These are phyloP conservation scores for Gossypium anomalum DNA, from an alignment of 345 rosid genomes.

Conservation along the genomic window DNA sequence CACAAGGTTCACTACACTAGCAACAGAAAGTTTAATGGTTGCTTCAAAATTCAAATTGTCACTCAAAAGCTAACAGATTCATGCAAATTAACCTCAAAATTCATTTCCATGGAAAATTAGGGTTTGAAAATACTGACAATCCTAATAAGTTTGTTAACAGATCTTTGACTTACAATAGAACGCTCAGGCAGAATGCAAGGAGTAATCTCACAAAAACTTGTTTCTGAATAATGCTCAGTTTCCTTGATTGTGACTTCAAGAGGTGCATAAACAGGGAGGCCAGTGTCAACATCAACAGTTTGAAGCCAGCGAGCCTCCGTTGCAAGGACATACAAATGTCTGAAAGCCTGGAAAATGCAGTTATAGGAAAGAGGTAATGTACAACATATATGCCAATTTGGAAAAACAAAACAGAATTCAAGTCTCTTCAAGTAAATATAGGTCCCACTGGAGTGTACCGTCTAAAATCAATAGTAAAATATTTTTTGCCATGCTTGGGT, in stretches of 20 bases:
- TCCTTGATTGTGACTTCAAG: conserved; percentile 76
- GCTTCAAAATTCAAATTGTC: neutral
- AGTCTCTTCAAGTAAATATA: neutral
- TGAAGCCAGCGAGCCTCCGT: conserved; percentile 97
- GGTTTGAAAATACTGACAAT: neutral
- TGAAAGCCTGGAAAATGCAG: conserved; percentile 66
- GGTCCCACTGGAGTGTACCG: neutral
- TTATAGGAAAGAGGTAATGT: conserved; percentile 4
- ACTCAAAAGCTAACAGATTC: neutral
- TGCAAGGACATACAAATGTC: conserved; percentile 94
- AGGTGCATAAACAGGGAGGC: conserved; percentile 90
- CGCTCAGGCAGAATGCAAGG: conserved; percentile 98
- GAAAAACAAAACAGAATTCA: neutral
- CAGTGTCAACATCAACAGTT: conserved; percentile 93
- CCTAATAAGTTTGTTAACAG: neutral
- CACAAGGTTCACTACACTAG: neutral
- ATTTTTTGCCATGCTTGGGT: neutral
- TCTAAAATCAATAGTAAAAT: neutral
- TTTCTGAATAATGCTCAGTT: conserved; percentile 82
- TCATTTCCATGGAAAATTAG: neutral
- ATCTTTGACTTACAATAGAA: conserved; percentile 62
- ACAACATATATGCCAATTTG: conserved; percentile 14
- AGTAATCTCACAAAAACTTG: conserved; percentile 80
- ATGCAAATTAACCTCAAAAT: neutral
- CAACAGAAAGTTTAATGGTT: neutral